Evolutionary conservation across 805 yeast genomes (phyloP), one percentile per base, ranked within the genome.

Genomic region (Blastobotrys muscicola): DNA sequence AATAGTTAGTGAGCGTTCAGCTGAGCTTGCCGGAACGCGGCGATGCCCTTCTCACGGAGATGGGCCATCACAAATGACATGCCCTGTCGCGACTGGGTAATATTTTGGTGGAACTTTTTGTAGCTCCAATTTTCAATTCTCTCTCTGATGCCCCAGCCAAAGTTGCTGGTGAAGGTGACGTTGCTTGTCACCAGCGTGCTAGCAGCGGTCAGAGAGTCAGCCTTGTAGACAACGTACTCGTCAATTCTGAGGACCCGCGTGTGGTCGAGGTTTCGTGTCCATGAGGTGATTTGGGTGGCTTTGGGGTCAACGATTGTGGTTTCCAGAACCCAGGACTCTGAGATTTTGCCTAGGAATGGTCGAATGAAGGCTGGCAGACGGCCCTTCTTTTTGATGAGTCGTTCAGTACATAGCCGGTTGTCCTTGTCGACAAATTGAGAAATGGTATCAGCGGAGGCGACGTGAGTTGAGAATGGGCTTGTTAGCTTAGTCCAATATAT

Each of bases 401-500:
- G 72, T 3, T 90, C 82, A 33, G 84, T 78, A 51, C 76, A 73
- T 38, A 89, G 70, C 40, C 76, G 69, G 16, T 94, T 94, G 8
- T 76, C 66, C 1, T 57, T 50, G 49, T 81, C 85, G 13, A 85
- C 68, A 47, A 66, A 60, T 41, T 74, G 66, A 30, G 77, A 77
- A 11, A 89, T 58, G 1, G 94, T 83, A 59, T 89, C 97, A 23
- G 78, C 78, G 6, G 94, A 82, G 31, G 80, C 67, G 9, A 90
- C 96, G 65, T 90, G 96, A 8, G 76, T 67, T 12, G 96, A 80
- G 59, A 72, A 87, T 2, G 97, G 97, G 59, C 80, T 80, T n/a
- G 33, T 31, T 31, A 31, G 33, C 8, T 4, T 12, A 4, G 8
- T 31, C 33, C 13, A 31, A 31, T 12, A 8, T 31, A 4, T 11